These are phyloP conservation scores for Fusarium newnesense DNA, from an alignment of 2,329 filamentous ascomycete species.

Conservation along the genomic window DNA sequence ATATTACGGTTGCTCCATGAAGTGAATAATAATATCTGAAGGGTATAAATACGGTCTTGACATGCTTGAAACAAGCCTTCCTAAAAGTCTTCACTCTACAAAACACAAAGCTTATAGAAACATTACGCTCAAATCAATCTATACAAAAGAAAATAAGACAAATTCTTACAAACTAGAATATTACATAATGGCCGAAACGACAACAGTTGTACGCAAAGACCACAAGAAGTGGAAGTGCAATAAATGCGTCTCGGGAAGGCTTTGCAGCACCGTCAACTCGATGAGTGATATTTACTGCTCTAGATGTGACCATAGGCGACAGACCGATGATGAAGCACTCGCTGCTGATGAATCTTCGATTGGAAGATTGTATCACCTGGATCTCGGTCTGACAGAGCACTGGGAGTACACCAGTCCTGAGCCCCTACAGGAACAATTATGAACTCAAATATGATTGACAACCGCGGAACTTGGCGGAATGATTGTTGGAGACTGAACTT, in stretches of 20 bases:
- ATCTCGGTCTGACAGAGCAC: neutral
- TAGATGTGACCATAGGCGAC: neutral
- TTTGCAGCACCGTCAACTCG: neutral
- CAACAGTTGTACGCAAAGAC: neutral
- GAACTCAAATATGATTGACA: neutral
- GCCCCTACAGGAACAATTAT: fast-evolving
- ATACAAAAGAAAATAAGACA: fast-evolving
- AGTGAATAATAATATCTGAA: too few species aligned
- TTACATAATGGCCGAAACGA: neutral
- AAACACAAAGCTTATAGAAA: fast-evolving
- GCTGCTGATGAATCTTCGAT: neutral
- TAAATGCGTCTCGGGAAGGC: neutral
- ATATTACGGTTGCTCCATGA: too few species aligned
- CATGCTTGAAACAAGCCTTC: fast-evolving
- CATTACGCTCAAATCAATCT: fast-evolving
- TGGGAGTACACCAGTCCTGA: neutral
- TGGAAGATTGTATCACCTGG: neutral
- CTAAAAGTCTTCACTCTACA: neutral
- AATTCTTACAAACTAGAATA: fast-evolving
- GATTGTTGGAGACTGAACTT: fast-evolving
- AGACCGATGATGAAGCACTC: neutral
- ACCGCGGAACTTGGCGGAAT: fast-evolving
- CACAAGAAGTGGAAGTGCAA: conserved; percentile 22
- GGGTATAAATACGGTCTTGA: fast-evolving
- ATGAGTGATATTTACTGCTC: neutral